Conservation (phyloP, 2,329 filamentous ascomycete species). For the Didymella exigua region DNA sequence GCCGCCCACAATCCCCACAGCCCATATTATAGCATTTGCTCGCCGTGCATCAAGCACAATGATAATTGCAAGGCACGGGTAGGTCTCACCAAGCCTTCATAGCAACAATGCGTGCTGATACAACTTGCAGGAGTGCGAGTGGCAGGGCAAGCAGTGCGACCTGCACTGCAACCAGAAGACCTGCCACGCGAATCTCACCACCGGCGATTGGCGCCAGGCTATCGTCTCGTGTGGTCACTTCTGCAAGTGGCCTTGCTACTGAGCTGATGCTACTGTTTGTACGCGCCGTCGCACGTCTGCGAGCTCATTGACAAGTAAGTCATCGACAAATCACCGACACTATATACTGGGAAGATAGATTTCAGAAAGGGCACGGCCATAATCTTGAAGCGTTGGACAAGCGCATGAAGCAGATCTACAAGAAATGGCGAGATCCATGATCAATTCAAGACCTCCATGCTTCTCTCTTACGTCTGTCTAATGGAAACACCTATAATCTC, state of each 20-base stretch:
- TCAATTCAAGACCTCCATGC: too few species aligned
- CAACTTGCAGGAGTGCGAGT: background rate
- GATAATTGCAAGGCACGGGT: background rate
- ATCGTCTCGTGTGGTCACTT: background rate
- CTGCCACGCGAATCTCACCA: background rate
- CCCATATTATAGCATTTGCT: background rate
- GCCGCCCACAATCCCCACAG: too few species aligned
- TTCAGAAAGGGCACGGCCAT: background rate
- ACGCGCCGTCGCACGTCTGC: background rate
- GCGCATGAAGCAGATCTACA: too few species aligned
- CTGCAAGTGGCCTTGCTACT: constrained; percentile 3
- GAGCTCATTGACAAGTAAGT: background rate
- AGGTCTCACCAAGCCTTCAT: background rate
- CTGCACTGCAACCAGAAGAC: background rate
- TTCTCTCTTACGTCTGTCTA: background rate
- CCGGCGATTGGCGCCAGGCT: constrained; percentile 1
- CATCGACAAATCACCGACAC: background rate
- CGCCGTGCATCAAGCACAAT: background rate
- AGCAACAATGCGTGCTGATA: background rate
- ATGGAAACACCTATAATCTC: background rate
- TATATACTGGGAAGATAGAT: background rate
- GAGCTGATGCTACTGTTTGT: background rate
- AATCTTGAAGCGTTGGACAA: background rate
- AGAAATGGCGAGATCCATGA: too few species aligned
- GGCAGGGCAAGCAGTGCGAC: background rate